Evolutionary conservation across 495 filamentous ascomycete genomes (phyloP), one percentile per base, ranked within the genome.

Genomic region (Daldinia bambusicola): DNA sequence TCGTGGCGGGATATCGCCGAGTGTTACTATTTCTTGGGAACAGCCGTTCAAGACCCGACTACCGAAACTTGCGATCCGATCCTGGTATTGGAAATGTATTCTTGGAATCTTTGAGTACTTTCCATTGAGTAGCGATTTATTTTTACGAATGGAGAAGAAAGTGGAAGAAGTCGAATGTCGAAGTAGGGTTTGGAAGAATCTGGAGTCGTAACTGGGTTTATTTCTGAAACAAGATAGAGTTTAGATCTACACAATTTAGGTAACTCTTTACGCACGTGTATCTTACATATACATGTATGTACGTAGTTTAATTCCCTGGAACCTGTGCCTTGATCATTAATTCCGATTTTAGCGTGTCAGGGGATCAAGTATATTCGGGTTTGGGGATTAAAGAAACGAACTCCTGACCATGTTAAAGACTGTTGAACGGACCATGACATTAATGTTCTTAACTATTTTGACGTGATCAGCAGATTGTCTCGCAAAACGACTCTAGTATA

Each of bases 161-260:
- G 20, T 22, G 1, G 43, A 18, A 48, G 20, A 18, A 22, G 8
- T 6, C 2, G 43, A 48, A 48, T 0, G 20, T 48, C 18, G 8
- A 22, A 22, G 43, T 48, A 48, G 8, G 1, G 9, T 48, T 48
- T 22, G 0, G 9, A 48, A 9, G 16, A 48, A 22, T 48, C 2
- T 48, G 12, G 43, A 48, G 3, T 48, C 16, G 16, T 8, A 45
- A 1, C 43, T 48, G 18, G 2, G 6, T 2, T 8, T 20, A 9
- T 18, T 48, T 45, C 20, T 48, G 16, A 12, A 48, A 48, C 43
- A 22, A 48, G 43, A 48, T 48, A 48, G 9, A 48, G 43, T 48
- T 48, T 22, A 48, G 18, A 13, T 48, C 43, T 36, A 36, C 34
- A 36, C 6, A 10, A 26, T 26, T 26, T 26, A 26, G 26, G 3